Evolutionary conservation across 495 filamentous ascomycete genomes (phyloP).

Genomic region (Pyronema omphalodes): DNA sequence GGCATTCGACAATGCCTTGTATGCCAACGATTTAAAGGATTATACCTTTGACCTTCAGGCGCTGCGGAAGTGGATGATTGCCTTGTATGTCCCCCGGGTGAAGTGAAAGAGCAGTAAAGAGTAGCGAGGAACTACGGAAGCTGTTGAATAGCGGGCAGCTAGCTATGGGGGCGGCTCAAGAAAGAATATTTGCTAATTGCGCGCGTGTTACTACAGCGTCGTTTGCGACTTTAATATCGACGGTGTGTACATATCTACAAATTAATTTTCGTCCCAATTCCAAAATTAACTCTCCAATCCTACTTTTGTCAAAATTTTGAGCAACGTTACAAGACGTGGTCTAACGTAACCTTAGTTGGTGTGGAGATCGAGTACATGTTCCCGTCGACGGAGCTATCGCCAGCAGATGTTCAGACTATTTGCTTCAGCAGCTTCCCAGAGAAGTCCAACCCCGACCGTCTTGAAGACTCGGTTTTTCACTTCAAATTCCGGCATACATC

Average conservation of each 20-base stretch:
- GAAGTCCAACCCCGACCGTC: slow-evolving; percentile 19
- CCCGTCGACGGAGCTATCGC: slow-evolving; percentile 22
- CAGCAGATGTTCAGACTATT: slow-evolving; percentile 21
- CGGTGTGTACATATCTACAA: slow-evolving; percentile 7
- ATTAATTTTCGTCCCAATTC: neutral
- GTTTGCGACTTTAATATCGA: slow-evolving; percentile 25
- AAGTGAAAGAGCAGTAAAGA: slow-evolving; percentile 2
- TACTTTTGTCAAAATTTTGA: neutral
- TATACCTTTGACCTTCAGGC: slow-evolving; percentile 21
- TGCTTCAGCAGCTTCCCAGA: slow-evolving; percentile 25
- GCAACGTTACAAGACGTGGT: too few relatives aligned
- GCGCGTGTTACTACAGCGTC: slow-evolving; percentile 8
- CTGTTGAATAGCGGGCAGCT: neutral
- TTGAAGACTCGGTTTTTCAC: slow-evolving; percentile 21
- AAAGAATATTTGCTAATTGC: neutral
- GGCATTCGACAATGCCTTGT: neutral
- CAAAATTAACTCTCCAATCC: neutral
- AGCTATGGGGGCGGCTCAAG: neutral
- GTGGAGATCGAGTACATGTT: slow-evolving; percentile 26
- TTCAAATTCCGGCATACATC: slow-evolving; percentile 24
- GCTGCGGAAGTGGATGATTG: slow-evolving; percentile 23
- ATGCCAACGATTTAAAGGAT: slow-evolving; percentile 14
- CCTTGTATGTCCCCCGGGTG: slow-evolving; percentile 11
- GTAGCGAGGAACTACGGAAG: neutral
- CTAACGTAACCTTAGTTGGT: slow-evolving; percentile 1